Base-by-base conservation (phyloP, 805 yeast genomes). In the Hanseniaspora thailandica region DNA sequence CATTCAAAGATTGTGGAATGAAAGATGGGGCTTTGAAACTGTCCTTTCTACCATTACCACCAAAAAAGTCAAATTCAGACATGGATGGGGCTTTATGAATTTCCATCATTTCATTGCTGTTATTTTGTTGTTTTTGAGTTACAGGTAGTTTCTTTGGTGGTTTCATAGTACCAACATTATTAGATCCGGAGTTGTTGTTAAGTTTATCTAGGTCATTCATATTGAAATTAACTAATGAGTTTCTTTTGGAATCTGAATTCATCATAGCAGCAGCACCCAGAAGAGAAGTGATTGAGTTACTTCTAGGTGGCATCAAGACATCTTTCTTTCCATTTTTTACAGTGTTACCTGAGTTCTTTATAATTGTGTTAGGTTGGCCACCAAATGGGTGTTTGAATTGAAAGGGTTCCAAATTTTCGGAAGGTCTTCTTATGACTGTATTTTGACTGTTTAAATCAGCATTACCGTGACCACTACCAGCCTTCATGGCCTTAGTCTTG, bases 371-470 rank as follows among this genome's bases (percentile, higher is more conserved):
- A 13, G 52, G 35, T 13, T 40, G 52, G 28, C 28, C 43, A 19
- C 54, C 47, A 43, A 50, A 50, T 8, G 54, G 54, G 20, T 50
- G 47, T 20, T 50, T 50, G 38, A 50, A 50, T 22, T 41, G 47
- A 22, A 74, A 75, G 1, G 77, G 74, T 52, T 76, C 80, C 47
- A 74, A 56, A 49, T 73, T 77, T 58, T 76, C 79, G 46, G 76
- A 70, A n/a, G 73, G 75, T 46, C 78, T 64, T 57, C 77, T 65
- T 12, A 36, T 40, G 23, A 59, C 50, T 4, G 60, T 54, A 17
- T 22, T 43, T 22, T 43, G 39, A 26, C 56, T 56, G 46, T 58
- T 55, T 50, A 59, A 57, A 44, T 55, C 49, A 30, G 58, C 45
- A 19, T 35, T 50, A n/a, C n/a, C n/a, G 30, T 31, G 25, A 3